phyloP scores from a whole-genome alignment of 2,329 filamentous ascomycete species.

The Polytolypa hystricis region DNA sequence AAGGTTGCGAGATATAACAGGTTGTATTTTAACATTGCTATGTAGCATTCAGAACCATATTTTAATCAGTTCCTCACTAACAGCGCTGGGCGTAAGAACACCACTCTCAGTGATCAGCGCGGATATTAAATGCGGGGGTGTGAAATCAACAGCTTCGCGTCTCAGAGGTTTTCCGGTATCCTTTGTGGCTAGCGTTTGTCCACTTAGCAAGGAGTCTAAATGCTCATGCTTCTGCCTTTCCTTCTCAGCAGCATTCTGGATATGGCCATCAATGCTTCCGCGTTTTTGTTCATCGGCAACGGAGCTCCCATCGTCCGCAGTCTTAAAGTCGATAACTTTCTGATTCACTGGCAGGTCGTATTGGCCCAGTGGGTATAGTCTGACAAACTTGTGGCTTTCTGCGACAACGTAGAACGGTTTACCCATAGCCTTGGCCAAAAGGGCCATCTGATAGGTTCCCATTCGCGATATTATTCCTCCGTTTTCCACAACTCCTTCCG shows the following conservation, averaged over 20 bases:
- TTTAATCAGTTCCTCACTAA: conserved; percentile 57
- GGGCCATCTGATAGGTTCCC: conserved; percentile 75
- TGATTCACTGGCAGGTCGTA: conserved; percentile 72
- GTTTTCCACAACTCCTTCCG: conserved; percentile 85
- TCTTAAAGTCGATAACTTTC: conserved; percentile 62
- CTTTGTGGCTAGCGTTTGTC: conserved; percentile 3
- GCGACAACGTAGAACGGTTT: conserved; percentile 83
- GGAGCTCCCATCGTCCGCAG: conserved; percentile 34
- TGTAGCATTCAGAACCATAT: conserved; percentile 39
- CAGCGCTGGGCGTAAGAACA: conserved; percentile 52
- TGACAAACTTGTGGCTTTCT: conserved; percentile 94
- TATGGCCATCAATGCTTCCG: neutral
- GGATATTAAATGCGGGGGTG: conserved; percentile 50
- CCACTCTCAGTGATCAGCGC: conserved; percentile 56
- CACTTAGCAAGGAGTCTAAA: conserved; percentile 12
- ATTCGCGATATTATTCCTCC: conserved; percentile 84
- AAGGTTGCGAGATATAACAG: too few relatives aligned
- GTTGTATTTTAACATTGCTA: too few relatives aligned
- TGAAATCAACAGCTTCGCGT: conserved; percentile 34
- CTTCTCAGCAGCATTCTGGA: conserved; percentile 2
- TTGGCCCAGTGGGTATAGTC: conserved; percentile 73
- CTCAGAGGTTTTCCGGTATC: conserved; percentile 3
- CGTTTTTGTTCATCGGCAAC: neutral
- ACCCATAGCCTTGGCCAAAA: conserved; percentile 60
- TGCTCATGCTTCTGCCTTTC: conserved; percentile 10